Evolutionary conservation across 1,284 basidiomycete species (phyloP).

Genomic region (Cutaneotrichosporon cavernicola): DNA sequence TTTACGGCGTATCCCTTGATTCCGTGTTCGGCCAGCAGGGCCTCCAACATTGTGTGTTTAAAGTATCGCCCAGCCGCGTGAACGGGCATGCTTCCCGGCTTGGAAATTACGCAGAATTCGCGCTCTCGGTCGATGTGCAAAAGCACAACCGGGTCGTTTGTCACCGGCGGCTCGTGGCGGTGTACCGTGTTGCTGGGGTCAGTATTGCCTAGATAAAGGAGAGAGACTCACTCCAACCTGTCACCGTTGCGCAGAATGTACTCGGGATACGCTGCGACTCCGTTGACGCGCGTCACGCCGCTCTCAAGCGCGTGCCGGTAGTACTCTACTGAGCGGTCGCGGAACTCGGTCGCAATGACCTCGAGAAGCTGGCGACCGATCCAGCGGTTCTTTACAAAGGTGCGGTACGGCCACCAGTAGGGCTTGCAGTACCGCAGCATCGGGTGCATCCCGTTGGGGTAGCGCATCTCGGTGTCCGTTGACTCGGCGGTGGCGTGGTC

Average conservation of each 20-base stretch:
- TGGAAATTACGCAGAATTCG: conserved; percentile 87
- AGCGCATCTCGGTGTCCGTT: conserved; percentile 13
- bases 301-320: conserved; percentile 88
- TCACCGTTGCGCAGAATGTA: conserved; percentile 84
- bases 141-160: conserved; percentile 79
- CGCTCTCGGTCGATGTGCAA: conserved; percentile 72
- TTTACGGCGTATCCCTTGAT: conserved; percentile 79
- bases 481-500: background rate
- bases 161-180: conserved; percentile 93
- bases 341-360: conserved; percentile 82
- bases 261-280: conserved; percentile 72
- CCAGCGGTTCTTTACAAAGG: conserved; percentile 79
- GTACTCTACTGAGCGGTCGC: conserved; percentile 86
- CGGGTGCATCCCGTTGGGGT: conserved; percentile 46
- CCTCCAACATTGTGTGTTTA: conserved; percentile 81
- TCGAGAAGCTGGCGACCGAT: conserved; percentile 59
- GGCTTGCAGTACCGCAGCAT: conserved; percentile 53
- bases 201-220: background rate
- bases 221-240: conserved; percentile 70
- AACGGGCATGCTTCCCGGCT: conserved; percentile 89
- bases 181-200: conserved; percentile 82
- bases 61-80: conserved; percentile 86
- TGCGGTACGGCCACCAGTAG: conserved; percentile 64
- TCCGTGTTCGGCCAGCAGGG: conserved; percentile 80
- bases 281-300: conserved; percentile 94